Evolutionary conservation across 306 rosid species (phyloP), one percentile per base, ranked within the genome.

Genomic region (Styphnolobium japonicum): DNA sequence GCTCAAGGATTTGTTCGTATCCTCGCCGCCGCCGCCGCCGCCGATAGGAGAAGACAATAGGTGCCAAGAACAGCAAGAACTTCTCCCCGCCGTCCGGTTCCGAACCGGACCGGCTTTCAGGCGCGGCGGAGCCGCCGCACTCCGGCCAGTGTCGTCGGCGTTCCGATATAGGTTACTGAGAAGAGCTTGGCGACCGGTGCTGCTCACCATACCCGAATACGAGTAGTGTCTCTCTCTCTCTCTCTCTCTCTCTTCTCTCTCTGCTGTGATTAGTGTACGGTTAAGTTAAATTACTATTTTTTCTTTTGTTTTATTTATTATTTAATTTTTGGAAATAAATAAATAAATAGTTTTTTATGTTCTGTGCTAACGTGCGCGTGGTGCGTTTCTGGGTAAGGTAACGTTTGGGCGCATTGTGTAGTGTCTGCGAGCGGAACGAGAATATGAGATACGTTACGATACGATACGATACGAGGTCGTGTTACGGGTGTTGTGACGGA

Each of bases 101-200:
- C 68, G 89, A 6, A 55, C 78, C 3, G 75, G 80, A 45, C 58
- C 88, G 82, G 67, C 87, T 2, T 49, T 68, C 23, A 68, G 87
- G 15, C 87, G 90, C 18, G 81, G 85, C 7, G 68, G 84, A 67
- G 56, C 72, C 14, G 67, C 80, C 5, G 73, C 91, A 3, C 87
- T 90, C 64, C 87, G 97, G 5, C 98, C 95, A 11, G 56, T 87
- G 1, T 71, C 94, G 8, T 87, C 92, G 53, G 86, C 90, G 73
- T 89, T 94, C 49, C 92, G 97, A 5, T 85, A 88, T 73, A 78
- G 97, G 79, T 82, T 94, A 37, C 94, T 94, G 15, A 85, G 92
- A 84, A 81, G 96, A 78, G 88, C 90, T 70, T 92, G 98, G 96
- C 94, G 98, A 29, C 98, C 97, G 14, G 85, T 90, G 60, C 90